Conservation (phyloP, 805 yeast species). For the Wickerhamiella nectarea region DNA sequence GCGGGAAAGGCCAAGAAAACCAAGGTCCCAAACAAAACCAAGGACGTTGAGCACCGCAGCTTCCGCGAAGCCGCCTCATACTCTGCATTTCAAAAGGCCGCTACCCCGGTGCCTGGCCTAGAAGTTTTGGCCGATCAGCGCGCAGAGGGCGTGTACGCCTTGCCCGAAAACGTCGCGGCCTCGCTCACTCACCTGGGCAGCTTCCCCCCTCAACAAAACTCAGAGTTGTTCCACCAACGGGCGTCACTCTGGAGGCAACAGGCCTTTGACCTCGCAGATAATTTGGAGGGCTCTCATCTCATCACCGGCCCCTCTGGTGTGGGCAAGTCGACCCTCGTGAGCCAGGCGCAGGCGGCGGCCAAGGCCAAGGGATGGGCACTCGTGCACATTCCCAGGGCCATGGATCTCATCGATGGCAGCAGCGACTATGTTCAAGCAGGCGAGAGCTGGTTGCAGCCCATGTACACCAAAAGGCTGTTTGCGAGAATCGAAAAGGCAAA, state of each 20-base stretch:
- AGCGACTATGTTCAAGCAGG: conserved; percentile 48
- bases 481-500: conserved; percentile 39
- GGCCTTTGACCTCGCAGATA: conserved; percentile 1
- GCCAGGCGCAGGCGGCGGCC: conserved; percentile 56
- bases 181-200: conserved; percentile 15
- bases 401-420: conserved; percentile 53
- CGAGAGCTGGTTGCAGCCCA: conserved; percentile 55
- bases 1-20: conserved; percentile 8
- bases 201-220: conserved; percentile 17
- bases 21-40: conserved; percentile 14
- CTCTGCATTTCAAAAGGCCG: conserved; percentile 12
- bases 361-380: conserved; percentile 32
- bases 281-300: conserved; percentile 8
- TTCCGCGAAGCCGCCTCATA: conserved; percentile 19
- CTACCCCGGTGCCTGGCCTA: conserved; percentile 13
- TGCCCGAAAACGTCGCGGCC: conserved; percentile 16
- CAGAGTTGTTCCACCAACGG: conserved; percentile 16
- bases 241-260: conserved; percentile 14
- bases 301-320: conserved; percentile 35
- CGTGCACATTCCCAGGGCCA: conserved; percentile 52
- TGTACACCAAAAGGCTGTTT: conserved; percentile 51
- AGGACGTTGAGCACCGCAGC: conserved; percentile 18
- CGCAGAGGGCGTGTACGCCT: conserved; percentile 11
- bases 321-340: conserved; percentile 62
- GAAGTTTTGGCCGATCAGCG: background rate